These are phyloP conservation scores for Saccharomycopsis sp. DNA, from an alignment of 805 yeast species.

Conservation along the genomic window DNA sequence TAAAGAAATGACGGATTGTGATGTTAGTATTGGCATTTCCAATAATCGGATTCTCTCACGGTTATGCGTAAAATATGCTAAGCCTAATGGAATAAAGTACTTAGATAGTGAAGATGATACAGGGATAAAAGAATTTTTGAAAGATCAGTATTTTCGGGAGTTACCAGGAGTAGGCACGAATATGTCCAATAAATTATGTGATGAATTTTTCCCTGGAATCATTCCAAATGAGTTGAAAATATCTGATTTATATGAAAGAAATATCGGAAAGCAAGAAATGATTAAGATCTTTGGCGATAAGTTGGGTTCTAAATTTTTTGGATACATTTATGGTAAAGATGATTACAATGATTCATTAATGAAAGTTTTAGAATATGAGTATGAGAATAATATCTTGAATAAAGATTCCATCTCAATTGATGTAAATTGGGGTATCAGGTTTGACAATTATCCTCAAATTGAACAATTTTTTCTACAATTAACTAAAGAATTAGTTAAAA, in stretches of 20 bases:
- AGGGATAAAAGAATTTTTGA: conserved; percentile 30
- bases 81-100: conserved; percentile 62
- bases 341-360: conserved; percentile 37
- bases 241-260: conserved; percentile 48
- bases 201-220: conserved; percentile 22
- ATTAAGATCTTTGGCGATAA: conserved; percentile 56
- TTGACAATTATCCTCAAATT: conserved; percentile 51
- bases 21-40: conserved; percentile 78
- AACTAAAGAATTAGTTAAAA: conserved; percentile 48
- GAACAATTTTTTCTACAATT: conserved; percentile 55
- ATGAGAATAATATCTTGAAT: conserved; percentile 34
- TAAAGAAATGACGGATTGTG: conserved; percentile 43
- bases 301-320: conserved; percentile 56
- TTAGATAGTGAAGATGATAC: conserved; percentile 29
- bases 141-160: conserved; percentile 31
- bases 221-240: conserved; percentile 24
- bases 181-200: conserved; percentile 4
- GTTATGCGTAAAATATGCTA: conserved; percentile 63
- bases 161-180: conserved; percentile 37
- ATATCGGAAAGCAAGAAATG: conserved; percentile 31
- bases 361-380: conserved; percentile 11
- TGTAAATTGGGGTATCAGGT: conserved; percentile 85
- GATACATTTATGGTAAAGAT: conserved; percentile 64
- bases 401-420: conserved; percentile 82
- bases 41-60: conserved; percentile 71